Base-by-base conservation (phyloP, 1,284 basidiomycete genomes). In the Apiotrichum montevideense region DNA sequence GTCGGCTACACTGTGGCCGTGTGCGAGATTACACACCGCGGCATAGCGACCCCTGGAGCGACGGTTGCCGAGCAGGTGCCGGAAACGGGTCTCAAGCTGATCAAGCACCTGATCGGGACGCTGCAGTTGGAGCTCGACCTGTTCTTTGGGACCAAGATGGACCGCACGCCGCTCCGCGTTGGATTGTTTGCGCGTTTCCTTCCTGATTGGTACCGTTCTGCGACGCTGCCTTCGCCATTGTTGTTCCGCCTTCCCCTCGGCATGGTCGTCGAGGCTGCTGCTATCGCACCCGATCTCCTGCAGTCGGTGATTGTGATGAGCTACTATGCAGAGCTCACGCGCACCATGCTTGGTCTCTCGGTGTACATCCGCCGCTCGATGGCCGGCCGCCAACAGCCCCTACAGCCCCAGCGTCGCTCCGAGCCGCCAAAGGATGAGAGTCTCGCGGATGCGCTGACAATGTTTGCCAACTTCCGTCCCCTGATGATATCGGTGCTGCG, bases 321-420 rank as follows among this genome's bases (percentile, higher is more conserved):
- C 3, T 97, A 93, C 76, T 94, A 94, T 69, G 88, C 90, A 6
- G 87, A 87, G 65, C 81, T 97, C 34, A 87, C 90, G 0, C 85
- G 91, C 6, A 85, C 85, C 0, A 87, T 90, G 65, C 83, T 96
- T 46, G 88, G 87, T 0, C 78, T 95, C 54, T 80, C 83, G 34
- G 41, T 73, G 5, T 76, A 68, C 62, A 66, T 79, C 72, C 66
- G 68, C 43, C 64, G 70, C 35, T 71, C 66, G 45, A 56, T 71
- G 4, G 39, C 62, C 2, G 32, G 80, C 33, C 54, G 45, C 21
- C 62, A 32, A 13, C 58, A 52, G 14, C 54, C 42, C 21, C 62
- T 21, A 13, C 58, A 52, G 14, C 56, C 65, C 5, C 59, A 61
- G 41, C 42, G 78, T 21, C 80, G 85, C 3, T 74, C 77, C 6